phyloP scores from a whole-genome alignment of 164 flowering plant species.

The Pachysandra terminalis region DNA sequence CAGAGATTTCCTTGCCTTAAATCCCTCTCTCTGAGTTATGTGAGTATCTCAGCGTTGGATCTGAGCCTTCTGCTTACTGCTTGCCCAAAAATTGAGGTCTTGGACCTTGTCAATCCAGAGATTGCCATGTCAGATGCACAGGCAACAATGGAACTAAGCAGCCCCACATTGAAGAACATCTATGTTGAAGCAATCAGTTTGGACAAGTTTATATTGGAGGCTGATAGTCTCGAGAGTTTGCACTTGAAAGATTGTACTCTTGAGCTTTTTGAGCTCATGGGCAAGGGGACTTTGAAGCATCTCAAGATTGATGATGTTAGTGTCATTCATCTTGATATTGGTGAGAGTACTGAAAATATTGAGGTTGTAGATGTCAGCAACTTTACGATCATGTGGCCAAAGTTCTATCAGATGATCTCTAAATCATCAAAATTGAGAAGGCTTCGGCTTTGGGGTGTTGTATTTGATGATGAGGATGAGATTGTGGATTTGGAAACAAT shows the following conservation, averaged over 20 bases:
- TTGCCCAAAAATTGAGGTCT: conserved; percentile 67
- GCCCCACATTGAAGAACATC: conserved; percentile 57
- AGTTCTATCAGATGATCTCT: conserved; percentile 77
- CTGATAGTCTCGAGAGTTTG: conserved; percentile 65
- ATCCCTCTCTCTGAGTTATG: conserved; percentile 60
- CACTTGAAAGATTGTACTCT: conserved; percentile 78
- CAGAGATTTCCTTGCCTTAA: conserved; percentile 74
- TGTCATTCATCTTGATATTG: conserved; percentile 76
- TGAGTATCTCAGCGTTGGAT: conserved; percentile 83
- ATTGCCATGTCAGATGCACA: conserved; percentile 86
- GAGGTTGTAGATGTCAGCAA: conserved; percentile 85
- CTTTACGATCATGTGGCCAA: conserved; percentile 81
- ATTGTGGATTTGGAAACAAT: conserved; percentile 75
- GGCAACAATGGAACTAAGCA: conserved; percentile 64
- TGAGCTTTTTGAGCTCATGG: conserved; percentile 69
- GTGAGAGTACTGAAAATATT: conserved; percentile 70
- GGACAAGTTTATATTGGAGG: conserved; percentile 85
- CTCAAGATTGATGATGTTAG: conserved; percentile 86
- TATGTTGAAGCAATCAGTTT: conserved; percentile 72
- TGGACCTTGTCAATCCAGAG: conserved; percentile 65
- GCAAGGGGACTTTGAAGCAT: conserved; percentile 62
- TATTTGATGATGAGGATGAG: conserved; percentile 82
- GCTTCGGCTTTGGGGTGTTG: conserved; percentile 85
- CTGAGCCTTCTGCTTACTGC: conserved; percentile 71
- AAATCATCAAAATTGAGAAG: conserved; percentile 62